These are phyloP conservation scores for Fistulina hepatica DNA, from an alignment of 1,284 basidiomycete species.

Conservation along the genomic window DNA sequence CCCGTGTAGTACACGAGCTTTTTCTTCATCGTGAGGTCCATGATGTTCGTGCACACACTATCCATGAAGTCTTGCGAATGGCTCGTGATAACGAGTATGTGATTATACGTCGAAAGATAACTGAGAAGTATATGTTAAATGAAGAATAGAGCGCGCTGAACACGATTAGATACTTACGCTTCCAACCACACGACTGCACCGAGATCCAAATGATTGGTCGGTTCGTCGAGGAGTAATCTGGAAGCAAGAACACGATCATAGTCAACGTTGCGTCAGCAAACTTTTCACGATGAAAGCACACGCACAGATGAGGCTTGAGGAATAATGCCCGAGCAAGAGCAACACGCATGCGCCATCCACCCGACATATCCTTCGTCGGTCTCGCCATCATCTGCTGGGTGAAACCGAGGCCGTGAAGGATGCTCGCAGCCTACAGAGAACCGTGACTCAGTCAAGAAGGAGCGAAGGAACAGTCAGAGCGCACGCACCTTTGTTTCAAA, in stretches of 20 bases:
- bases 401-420: slow-evolving; percentile 96
- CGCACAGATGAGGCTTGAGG: slow-evolving; percentile 92
- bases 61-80: slow-evolving; percentile 99
- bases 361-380: slow-evolving; percentile 96
- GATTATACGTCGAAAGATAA: slow-evolving; percentile 97
- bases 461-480: background rate
- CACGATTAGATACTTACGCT: too few species aligned
- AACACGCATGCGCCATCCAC: slow-evolving; percentile 99
- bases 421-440: slow-evolving; percentile 57
- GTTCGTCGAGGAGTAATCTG: slow-evolving; percentile 87
- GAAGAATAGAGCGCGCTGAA: too few species aligned
- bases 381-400: slow-evolving; percentile 87
- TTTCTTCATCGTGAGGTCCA: slow-evolving; percentile 88
- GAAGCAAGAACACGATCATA: too few species aligned
- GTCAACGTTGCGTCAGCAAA: too few species aligned
- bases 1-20: slow-evolving; percentile 89
- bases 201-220: slow-evolving; percentile 86
- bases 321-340: slow-evolving; percentile 94
- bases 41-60: slow-evolving; percentile 92
- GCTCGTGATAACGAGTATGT: slow-evolving; percentile 92
- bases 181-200: slow-evolving; percentile 99
- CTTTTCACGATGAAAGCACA: too few species aligned
- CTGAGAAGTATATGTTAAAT: too few species aligned
- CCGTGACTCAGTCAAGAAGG: background rate
- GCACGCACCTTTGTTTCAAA: slow-evolving; percentile 73